These are phyloP conservation scores for Microcyclosporella mali DNA, from an alignment of 2,329 filamentous ascomycete species.

Conservation along the genomic window DNA sequence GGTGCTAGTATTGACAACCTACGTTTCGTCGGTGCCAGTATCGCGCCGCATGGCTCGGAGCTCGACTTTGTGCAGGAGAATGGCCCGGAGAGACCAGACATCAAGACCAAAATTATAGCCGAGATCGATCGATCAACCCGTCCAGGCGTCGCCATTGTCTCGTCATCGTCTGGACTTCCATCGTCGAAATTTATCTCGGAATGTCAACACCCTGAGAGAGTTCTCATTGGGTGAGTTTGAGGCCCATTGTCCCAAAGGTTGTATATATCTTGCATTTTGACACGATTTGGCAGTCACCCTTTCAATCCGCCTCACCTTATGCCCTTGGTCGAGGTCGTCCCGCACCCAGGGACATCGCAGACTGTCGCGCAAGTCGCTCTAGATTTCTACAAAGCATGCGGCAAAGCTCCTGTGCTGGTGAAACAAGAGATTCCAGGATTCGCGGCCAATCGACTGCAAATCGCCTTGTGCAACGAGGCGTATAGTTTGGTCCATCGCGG, in stretches of 20 bases:
- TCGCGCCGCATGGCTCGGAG: neutral
- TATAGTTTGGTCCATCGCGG: constrained; percentile 31
- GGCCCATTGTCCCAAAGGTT: too few species aligned
- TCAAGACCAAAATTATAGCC: constrained; percentile 35
- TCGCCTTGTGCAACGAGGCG: constrained; percentile 33
- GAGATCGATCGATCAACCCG: constrained; percentile 29
- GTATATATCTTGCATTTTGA: too few species aligned
- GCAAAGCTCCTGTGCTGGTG: constrained; percentile 37
- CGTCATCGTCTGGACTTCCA: constrained; percentile 12
- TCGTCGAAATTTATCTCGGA: constrained; percentile 14
- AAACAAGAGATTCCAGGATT: constrained; percentile 38
- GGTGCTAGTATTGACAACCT: neutral
- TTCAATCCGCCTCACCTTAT: constrained; percentile 46
- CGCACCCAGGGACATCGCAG: constrained; percentile 26
- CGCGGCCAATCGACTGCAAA: constrained; percentile 42
- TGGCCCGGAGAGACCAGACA: constrained; percentile 31
- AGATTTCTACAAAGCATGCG: constrained; percentile 35
- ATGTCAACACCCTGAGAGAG: constrained; percentile 27
- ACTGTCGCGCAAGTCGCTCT: constrained; percentile 26
- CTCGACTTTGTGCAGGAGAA: constrained; percentile 1
- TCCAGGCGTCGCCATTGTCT: constrained; percentile 33
- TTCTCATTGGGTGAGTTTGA: constrained; percentile 35
- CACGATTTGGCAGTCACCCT: constrained; percentile 30
- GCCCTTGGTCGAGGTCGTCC: constrained; percentile 43
- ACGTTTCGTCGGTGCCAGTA: neutral